Evolutionary conservation across 2,329 filamentous ascomycete genomes (phyloP).

Genomic region (Colletotrichum sp.): DNA sequence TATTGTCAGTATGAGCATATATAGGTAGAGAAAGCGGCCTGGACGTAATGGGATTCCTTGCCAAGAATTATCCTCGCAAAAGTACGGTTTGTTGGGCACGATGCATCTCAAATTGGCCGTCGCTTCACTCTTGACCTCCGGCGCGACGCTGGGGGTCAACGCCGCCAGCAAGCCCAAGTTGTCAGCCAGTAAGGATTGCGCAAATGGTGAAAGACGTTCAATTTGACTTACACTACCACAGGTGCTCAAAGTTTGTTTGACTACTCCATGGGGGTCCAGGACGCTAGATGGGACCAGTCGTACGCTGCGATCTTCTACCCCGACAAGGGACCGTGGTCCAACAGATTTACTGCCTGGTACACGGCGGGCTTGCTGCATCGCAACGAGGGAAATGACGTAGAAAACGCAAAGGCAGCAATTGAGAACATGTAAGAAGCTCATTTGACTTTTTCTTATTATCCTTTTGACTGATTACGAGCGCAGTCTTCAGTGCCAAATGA

Average conservation of each 20-base stretch:
- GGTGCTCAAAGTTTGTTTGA: slow-evolving; percentile 42
- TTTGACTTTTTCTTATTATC: background rate
- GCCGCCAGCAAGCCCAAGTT: background rate
- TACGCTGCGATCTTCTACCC: slow-evolving; percentile 48
- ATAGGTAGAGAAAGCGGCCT: background rate
- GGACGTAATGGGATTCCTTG: background rate
- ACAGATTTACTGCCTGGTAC: slow-evolving; percentile 49
- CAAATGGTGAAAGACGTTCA: background rate
- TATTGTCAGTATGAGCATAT: background rate
- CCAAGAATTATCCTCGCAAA: background rate
- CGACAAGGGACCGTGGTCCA: slow-evolving; percentile 46
- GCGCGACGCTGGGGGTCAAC: slow-evolving; percentile 5
- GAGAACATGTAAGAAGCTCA: slow-evolving; percentile 34
- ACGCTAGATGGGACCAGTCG: slow-evolving; percentile 42
- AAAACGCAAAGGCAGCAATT: slow-evolving; percentile 38
- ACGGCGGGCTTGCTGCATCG: slow-evolving; percentile 40
- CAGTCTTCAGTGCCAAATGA: slow-evolving; percentile 39
- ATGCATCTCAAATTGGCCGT: background rate
- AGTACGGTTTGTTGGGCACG: background rate
- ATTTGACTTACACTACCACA: slow-evolving; percentile 15
- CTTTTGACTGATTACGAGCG: background rate
- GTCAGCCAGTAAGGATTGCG: background rate
- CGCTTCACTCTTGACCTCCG: slow-evolving; percentile 4
- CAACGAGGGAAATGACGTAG: slow-evolving; percentile 36
- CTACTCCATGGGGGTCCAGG: slow-evolving; percentile 43